Evolutionary conservation across 768 basidiomycete species (phyloP).

Genomic region (Naganishia randhawae): DNA sequence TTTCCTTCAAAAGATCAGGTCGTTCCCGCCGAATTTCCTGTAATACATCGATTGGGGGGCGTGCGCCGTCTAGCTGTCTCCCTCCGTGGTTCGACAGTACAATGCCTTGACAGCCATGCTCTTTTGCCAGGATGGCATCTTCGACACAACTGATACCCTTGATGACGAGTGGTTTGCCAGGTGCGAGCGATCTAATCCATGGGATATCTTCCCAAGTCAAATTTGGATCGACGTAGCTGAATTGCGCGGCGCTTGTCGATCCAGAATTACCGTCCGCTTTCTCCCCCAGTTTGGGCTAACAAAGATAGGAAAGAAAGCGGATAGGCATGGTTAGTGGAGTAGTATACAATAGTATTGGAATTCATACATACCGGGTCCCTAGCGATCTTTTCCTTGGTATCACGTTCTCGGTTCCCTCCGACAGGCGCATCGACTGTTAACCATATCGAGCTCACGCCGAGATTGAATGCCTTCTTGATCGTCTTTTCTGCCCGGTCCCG

Average conservation of each 20-base stretch:
- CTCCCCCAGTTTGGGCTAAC: slow-evolving; percentile 33
- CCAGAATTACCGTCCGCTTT: slow-evolving; percentile 32
- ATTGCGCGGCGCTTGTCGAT: slow-evolving; percentile 30
- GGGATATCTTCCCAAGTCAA: slow-evolving; percentile 48
- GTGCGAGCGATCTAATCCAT: slow-evolving; percentile 46
- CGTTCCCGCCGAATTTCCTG: slow-evolving; percentile 52
- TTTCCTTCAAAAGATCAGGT: slow-evolving; percentile 52
- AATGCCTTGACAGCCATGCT: slow-evolving; percentile 53
- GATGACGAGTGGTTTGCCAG: slow-evolving; percentile 47
- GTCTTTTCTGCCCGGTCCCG: slow-evolving; percentile 36
- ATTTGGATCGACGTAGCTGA: slow-evolving; percentile 36
- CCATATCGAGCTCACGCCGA: slow-evolving; percentile 44
- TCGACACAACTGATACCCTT: slow-evolving; percentile 51
- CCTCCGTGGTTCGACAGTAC: slow-evolving; percentile 53
- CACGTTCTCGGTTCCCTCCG: slow-evolving; percentile 32
- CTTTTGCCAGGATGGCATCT: slow-evolving; percentile 50
- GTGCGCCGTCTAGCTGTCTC: slow-evolving; percentile 69
- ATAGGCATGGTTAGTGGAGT: neutral
- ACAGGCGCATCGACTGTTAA: slow-evolving; percentile 45
- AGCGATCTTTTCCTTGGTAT: slow-evolving; percentile 33
- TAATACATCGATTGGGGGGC: slow-evolving; percentile 66
- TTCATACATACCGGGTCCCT: slow-evolving; percentile 33
- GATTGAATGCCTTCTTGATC: slow-evolving; percentile 42
- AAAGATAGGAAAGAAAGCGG: slow-evolving; percentile 49
- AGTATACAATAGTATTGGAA: too few species aligned